phyloP scores from a whole-genome alignment of 305 asterid genomes.

The Fraxinus velutina region DNA sequence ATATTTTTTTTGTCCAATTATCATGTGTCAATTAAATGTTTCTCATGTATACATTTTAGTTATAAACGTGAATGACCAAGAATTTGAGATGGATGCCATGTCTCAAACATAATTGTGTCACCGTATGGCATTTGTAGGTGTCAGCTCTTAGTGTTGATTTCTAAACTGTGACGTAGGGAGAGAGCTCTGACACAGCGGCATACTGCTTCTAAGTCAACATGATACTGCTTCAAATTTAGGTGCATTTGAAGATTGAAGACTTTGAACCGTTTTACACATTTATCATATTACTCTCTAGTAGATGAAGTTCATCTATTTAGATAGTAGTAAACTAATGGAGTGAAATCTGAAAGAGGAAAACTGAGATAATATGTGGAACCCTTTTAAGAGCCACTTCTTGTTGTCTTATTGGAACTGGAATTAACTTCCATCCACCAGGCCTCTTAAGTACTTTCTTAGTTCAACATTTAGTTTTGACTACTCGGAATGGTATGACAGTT shows the following conservation, averaged over 20 bases:
- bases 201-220: slow-evolving; percentile 9
- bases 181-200: slow-evolving; percentile 15
- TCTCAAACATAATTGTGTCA: background rate
- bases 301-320: background rate
- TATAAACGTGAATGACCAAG: background rate
- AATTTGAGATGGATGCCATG: background rate
- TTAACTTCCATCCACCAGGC: background rate
- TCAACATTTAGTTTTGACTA: background rate
- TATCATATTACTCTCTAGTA: background rate
- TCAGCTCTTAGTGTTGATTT: slow-evolving; percentile 18
- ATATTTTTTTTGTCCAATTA: background rate
- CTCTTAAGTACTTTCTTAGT: background rate
- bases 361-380: background rate
- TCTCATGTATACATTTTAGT: background rate
- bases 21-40: slow-evolving; percentile 14
- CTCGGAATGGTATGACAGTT: background rate
- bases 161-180: background rate
- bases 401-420: background rate
- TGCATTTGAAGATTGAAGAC: background rate
- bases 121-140: slow-evolving; percentile 6
- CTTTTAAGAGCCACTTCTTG: background rate
- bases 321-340: background rate
- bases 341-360: background rate
- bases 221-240: slow-evolving; percentile 7
- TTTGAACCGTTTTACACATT: background rate